Percentiles rank a stretch among this genome's conserved stretches.
These are phyloP conservation scores for Phytophthora fragariae DNA, from an alignment of 352 stramenopile genomes.

Conservation along the genomic window DNA sequence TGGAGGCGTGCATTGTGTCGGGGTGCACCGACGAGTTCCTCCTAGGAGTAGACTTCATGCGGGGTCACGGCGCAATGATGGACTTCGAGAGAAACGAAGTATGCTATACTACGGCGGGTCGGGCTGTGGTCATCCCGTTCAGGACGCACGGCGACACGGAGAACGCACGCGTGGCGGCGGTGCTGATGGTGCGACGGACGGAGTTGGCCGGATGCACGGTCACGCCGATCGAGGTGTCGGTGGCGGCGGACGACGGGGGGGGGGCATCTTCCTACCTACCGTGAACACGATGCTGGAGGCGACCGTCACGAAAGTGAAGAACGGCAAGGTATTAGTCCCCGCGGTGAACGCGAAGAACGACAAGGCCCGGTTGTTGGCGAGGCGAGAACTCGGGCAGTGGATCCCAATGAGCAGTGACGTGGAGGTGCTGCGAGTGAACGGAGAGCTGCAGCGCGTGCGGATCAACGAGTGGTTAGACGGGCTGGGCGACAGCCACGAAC, in stretches of 20 bases:
- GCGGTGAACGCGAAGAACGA: neutral
- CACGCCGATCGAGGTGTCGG: neutral
- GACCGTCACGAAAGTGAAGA: neutral
- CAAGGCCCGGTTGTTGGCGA: neutral
- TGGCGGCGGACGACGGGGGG: neutral
- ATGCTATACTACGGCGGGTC: neutral
- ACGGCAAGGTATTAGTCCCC: neutral
- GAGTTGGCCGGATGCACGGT: neutral
- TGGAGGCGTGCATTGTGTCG: neutral
- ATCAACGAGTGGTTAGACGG: neutral
- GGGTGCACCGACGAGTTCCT: neutral
- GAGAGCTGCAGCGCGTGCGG: neutral
- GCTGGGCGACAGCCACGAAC: neutral
- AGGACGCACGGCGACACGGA: neutral
- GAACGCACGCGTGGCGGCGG: neutral
- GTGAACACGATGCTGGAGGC: neutral
- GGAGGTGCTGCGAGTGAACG: neutral
- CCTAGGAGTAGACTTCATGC: neutral
- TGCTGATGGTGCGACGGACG: neutral
- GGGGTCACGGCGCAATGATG: neutral
- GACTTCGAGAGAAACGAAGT: neutral
- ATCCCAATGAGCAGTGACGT: neutral
- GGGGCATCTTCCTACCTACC: neutral
- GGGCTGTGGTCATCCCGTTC: neutral
- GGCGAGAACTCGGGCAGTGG: neutral